Conservation (phyloP, 805 yeast species). For the Hanseniaspora vineae region DNA sequence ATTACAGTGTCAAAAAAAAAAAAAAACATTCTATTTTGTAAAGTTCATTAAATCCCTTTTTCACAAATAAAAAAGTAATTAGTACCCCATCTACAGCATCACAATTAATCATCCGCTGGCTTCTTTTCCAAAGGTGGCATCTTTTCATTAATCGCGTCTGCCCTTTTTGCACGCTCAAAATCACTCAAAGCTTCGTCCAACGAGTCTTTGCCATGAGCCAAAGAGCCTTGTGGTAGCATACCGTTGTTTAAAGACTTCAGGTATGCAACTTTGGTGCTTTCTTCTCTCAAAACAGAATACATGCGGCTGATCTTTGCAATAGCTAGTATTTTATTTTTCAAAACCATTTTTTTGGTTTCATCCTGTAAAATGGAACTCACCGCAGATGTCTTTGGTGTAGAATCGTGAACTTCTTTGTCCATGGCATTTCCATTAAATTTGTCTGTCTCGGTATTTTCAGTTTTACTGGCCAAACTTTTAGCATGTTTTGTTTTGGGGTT, state of each 20-base stretch:
- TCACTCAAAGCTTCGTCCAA: conserved; percentile 52
- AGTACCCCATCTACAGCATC: too few relatives aligned
- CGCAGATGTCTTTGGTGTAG: not conserved
- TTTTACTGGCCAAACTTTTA: too few relatives aligned
- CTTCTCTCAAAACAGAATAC: conserved; percentile 80
- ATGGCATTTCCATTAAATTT: too few relatives aligned
- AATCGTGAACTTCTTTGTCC: not conserved
- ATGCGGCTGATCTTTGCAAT: conserved; percentile 92
- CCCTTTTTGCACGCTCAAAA: conserved; percentile 72
- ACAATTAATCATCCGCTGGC: too few relatives aligned
- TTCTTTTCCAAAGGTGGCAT: conserved; percentile 51
- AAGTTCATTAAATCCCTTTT: too few relatives aligned
- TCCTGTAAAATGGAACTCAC: conserved; percentile 4
- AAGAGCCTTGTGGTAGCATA: conserved; percentile 73
- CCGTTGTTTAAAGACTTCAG: conserved; percentile 64
- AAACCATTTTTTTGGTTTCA: conserved; percentile 32
- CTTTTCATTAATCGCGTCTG: conserved; percentile 75
- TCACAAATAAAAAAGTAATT: too few relatives aligned
- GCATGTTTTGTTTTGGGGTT: too few relatives aligned
- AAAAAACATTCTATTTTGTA: not conserved
- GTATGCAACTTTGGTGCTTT: conserved; percentile 73
- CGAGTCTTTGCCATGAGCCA: conserved; percentile 74
- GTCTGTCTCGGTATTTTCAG: too few relatives aligned
- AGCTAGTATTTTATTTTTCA: conserved; percentile 82
- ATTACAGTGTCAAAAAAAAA: not conserved